Evolutionary conservation across 179 eudicot species (phyloP), one percentile per base, ranked within the genome.

Genomic region (Amaranthus tricolor): DNA sequence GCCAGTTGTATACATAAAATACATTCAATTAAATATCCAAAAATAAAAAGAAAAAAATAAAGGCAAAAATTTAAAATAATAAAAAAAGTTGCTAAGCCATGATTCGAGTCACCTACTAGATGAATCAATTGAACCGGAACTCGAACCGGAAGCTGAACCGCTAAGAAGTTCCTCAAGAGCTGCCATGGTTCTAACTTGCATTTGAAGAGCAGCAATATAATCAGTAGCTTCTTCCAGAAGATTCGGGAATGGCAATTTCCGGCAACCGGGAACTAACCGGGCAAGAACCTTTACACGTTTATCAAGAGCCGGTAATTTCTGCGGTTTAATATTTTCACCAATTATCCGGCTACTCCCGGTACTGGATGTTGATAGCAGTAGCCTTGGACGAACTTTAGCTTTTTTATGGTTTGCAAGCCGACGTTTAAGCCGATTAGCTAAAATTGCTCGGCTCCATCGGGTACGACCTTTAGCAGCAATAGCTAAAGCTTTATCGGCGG

Each of bases 151-250:
- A 24, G 56, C 2, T 9, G 78, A 73, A 80, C 82, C 81, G 77
- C 84, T 58, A 6, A 87, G 81, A 44, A 90, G 77, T 19, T 81
- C 87, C 24, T 90, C 88, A 13, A 93, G 77, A 43, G 87, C 88
- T 3, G 92, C 83, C 98, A 93, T 89, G 60, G 98, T 87, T 76
- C 87, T 84, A 60, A 91, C 92, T 75, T 93, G 97, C 97, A 93
- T 93, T 85, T 93, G 86, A 63, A 93, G 66, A 59, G 98, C 98
- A 9, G 95, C 86, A 13, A 91, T 89, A 68, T 93, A 93, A 77
- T 93, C 97, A 1, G 86, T 87, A 0, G 91, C 74, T 82, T 93
- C 98, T 75, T 89, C 98, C 17, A 93, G 91, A 68, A 93, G 91
- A 55, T 81, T 88, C 73, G 98, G 90, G 45, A 89, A 83, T 66